Conservation (phyloP, 75 land plant species). For the Pinus taeda region DNA sequence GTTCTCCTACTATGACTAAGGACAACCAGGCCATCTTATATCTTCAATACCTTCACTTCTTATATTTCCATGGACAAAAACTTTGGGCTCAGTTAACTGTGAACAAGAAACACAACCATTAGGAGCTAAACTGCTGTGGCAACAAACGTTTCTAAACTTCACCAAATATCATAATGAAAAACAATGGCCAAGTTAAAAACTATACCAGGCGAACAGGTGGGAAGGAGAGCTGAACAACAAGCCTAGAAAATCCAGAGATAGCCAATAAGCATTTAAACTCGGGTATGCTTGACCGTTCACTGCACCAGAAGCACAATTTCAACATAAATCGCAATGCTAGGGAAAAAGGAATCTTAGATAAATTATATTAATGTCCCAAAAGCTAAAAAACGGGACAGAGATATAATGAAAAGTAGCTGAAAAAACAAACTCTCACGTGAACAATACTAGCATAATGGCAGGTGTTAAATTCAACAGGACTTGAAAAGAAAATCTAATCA, state of each 20-base stretch:
- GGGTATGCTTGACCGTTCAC: conserved; percentile 49
- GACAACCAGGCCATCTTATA: conserved; percentile 49
- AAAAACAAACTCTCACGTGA: too few species aligned
- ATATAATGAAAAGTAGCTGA: too few species aligned
- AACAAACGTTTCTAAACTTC: neutral
- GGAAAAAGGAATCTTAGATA: neutral
- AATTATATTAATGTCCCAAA: neutral
- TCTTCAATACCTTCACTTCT: conserved; percentile 15
- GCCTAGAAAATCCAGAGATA: conserved; percentile 61
- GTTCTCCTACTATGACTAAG: neutral
- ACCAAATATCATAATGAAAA: neutral
- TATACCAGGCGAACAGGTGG: conserved; percentile 60
- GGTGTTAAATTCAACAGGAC: too few species aligned
- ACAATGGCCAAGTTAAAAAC: neutral
- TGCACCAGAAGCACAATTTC: conserved; percentile 15
- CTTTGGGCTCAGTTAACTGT: conserved; percentile 55
- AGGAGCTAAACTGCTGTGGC: neutral
- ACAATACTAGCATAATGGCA: too few species aligned
- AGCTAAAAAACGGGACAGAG: neutral
- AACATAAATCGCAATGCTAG: neutral
- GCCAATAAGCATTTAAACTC: conserved; percentile 70
- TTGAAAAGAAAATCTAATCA: too few species aligned
- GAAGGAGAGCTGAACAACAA: conserved; percentile 28
- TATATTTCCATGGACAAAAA: conserved; percentile 50
- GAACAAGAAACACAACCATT: neutral